A percentile compares a stretch with the other conserved stretches of the same genome.
Evolutionary conservation across 176 grass and related monocot genomes (phyloP).

Genomic region (Bothriochloa decipiens): DNA sequence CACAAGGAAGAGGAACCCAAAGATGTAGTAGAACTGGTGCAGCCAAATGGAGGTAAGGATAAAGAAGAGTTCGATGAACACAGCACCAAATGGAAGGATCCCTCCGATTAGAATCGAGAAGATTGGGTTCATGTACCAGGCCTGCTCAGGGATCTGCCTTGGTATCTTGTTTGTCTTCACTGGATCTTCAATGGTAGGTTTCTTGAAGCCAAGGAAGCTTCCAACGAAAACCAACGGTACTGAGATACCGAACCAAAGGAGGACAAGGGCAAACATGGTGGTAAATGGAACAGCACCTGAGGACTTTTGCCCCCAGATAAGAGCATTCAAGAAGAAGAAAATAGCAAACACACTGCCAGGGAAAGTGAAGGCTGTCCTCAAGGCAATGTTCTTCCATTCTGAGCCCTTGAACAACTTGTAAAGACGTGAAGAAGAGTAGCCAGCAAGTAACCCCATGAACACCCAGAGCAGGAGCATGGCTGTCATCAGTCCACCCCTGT

Average conservation of each 20-base stretch:
- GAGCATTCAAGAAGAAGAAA: constrained; percentile 81
- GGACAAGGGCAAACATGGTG: constrained; percentile 95
- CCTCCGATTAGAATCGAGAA: constrained; percentile 86
- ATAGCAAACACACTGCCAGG: constrained; percentile 68
- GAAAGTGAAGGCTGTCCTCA: constrained; percentile 85
- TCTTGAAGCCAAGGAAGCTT: constrained; percentile 85
- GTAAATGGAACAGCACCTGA: constrained; percentile 91
- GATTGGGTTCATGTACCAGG: constrained; percentile 92
- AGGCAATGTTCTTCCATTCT: constrained; percentile 81
- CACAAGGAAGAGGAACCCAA: constrained; percentile 90
- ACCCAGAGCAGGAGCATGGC: constrained; percentile 95
- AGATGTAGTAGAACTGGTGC: constrained; percentile 94
- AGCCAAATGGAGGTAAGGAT: constrained; percentile 94
- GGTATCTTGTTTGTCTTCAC: constrained; percentile 97
- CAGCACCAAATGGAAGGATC: constrained; percentile 88
- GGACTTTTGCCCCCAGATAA: constrained; percentile 92
- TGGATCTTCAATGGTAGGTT: constrained; percentile 76
- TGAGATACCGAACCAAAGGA: constrained; percentile 94
- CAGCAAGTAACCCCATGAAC: constrained; percentile 88
- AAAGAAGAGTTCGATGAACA: constrained; percentile 93
- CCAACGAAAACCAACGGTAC: constrained; percentile 89
- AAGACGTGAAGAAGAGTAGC: constrained; percentile 76
- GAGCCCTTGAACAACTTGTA: constrained; percentile 85
- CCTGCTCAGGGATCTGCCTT: constrained; percentile 79
- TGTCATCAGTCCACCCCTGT: constrained; percentile 88